Evolutionary conservation across 2,329 filamentous ascomycete genomes (phyloP).

Genomic region (Alternaria consortialis): DNA sequence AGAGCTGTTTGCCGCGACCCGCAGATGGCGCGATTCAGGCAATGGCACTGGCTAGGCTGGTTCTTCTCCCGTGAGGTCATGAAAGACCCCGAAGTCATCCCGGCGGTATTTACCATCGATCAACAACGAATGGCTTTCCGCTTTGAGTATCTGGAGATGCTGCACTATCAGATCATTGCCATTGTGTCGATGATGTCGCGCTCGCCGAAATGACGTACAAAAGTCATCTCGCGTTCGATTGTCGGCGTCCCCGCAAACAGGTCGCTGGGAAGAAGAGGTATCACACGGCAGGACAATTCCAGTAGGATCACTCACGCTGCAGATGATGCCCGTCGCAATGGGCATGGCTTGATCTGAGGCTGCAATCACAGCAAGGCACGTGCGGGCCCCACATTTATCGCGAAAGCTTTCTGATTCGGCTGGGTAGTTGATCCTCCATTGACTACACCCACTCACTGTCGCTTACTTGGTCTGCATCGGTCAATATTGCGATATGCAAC

Average conservation of each 20-base stretch:
- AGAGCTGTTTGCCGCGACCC: conserved; percentile 21
- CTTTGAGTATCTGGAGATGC: conserved; percentile 6
- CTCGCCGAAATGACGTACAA: conserved; percentile 9
- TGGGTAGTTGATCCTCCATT: background rate
- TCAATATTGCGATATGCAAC: conserved; percentile 10
- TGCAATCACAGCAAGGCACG: conserved; percentile 11
- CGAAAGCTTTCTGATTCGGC: conserved; percentile 6
- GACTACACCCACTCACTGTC: background rate
- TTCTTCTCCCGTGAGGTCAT: background rate
- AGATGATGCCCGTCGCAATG: conserved; percentile 17
- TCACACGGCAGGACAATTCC: conserved; percentile 11
- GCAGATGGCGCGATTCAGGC: conserved; percentile 17
- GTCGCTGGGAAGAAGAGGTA: conserved; percentile 12
- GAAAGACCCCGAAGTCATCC: conserved; percentile 6
- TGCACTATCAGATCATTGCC: background rate
- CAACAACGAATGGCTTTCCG: background rate
- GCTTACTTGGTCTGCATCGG: conserved; percentile 12
- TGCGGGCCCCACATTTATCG: conserved; percentile 7
- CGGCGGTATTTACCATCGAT: conserved; percentile 1
- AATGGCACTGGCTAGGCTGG: conserved; percentile 11
- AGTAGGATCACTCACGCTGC: conserved; percentile 11
- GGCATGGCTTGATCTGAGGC: conserved; percentile 17
- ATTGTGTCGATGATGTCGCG: background rate
- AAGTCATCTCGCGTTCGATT: background rate
- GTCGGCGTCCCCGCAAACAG: conserved; percentile 15